These are phyloP conservation scores for Crithidia bombi DNA, from an alignment of 208 protist species.

Conservation along the genomic window DNA sequence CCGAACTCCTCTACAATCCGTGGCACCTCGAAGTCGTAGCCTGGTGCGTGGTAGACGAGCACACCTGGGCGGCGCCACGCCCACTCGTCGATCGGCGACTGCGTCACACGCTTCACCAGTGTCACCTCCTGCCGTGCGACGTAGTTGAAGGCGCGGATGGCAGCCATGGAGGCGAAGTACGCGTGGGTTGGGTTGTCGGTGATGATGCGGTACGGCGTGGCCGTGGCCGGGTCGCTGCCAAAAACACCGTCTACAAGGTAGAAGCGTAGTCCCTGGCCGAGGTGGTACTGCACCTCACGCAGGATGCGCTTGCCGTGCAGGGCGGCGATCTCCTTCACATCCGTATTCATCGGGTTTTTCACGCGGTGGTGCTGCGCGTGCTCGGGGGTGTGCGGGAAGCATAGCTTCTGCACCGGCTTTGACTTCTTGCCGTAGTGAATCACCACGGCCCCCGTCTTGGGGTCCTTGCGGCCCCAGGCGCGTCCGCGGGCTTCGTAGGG, in stretches of 20 bases:
- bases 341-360: slow-evolving; percentile 66
- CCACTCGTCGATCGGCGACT: slow-evolving; percentile 90
- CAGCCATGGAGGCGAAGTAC: slow-evolving; percentile 83
- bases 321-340: slow-evolving; percentile 58
- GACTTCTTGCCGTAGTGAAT: slow-evolving; percentile 49
- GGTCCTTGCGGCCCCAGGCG: slow-evolving; percentile 71
- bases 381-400: slow-evolving; percentile 87
- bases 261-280: slow-evolving; percentile 88
- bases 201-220: slow-evolving; percentile 89
- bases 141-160: slow-evolving; percentile 87
- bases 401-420: slow-evolving; percentile 51
- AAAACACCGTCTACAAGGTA: slow-evolving; percentile 90
- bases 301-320: slow-evolving; percentile 88
- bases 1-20: slow-evolving; percentile 93
- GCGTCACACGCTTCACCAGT: slow-evolving; percentile 84
- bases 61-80: slow-evolving; percentile 83
- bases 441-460: slow-evolving; percentile 58
- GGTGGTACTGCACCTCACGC: slow-evolving; percentile 89
- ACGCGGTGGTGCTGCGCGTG: slow-evolving; percentile 82
- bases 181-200: slow-evolving; percentile 90
- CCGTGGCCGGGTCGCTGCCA: slow-evolving; percentile 69
- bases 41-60: slow-evolving; percentile 85
- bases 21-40: slow-evolving; percentile 84
- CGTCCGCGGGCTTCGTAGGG: slow-evolving; percentile 74
- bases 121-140: slow-evolving; percentile 85